Base-by-base conservation (phyloP, 2,329 filamentous ascomycete species). In the Diaporthe citrichinensis region DNA sequence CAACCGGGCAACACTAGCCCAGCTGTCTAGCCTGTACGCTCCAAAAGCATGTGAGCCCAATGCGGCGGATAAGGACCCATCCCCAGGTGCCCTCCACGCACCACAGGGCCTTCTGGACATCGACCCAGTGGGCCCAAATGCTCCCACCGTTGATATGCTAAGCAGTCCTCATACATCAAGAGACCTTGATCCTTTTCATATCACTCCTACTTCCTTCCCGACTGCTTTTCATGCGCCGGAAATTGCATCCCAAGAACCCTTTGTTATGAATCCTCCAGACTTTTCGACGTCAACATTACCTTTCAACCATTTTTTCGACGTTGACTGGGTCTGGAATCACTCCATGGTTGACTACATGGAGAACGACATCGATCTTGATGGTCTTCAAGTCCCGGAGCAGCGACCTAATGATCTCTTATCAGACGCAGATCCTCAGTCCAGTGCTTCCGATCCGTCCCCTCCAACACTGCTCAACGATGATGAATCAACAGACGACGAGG, bases 251-350 rank as follows among this genome's bases (percentile, higher is more conserved):
- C n/a, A 28, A 4, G 39, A 31, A 4, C 15, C 14, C 2, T 62
- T 25, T 28, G 36, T 28, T 7, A 15, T 62, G 14, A 28, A 31
- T 14, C 17, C n/a, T 10, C n/a, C 39, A 12, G 39, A 46, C 59
- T 12, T 44, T 31, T 62, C n/a, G 14, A 17, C 12, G n/a, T 1
- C 39, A 23, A 23, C 2, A 12, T 25, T 65, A 17, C 59, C 59
- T 20, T 65, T 65, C 25, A 65, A 65, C n/a, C n/a, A 65, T 5
- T 31, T 23, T 2, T 65, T 65, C 8, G 59, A 65, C n/a, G 59
- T 46, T 25, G 59, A 65, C 25, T 65, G 59, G 59, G 59, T 65
- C 14, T 44, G 59, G 59, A 65, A 65, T 31, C 39, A 65, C 25
- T 44, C 59, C 7, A 46, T 65, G 39, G 39, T 65, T 3, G 39